Percentiles rank a stretch among this genome's conserved stretches.
phyloP scores from a whole-genome alignment of 768 basidiomycete genomes.

The Kwoniella newhampshirensis region DNA sequence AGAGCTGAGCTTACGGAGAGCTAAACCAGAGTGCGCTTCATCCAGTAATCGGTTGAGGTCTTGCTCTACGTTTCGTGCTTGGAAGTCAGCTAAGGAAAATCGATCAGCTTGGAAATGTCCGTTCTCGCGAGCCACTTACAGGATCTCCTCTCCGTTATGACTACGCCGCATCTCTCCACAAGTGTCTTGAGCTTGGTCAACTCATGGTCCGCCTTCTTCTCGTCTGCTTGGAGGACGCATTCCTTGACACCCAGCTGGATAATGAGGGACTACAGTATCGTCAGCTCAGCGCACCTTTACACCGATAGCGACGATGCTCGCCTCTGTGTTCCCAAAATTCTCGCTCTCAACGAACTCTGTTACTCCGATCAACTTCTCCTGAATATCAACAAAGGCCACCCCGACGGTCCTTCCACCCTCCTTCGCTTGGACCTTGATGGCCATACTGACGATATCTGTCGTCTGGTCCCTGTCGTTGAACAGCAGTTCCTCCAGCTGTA shows the following conservation, averaged over 20 bases:
- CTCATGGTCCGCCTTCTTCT: slow-evolving; percentile 65
- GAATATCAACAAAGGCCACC: slow-evolving; percentile 88
- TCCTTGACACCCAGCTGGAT: slow-evolving; percentile 99
- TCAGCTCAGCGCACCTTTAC: too few species aligned
- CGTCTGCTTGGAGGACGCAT: slow-evolving; percentile 66
- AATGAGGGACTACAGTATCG: slow-evolving; percentile 69
- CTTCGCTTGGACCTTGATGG: slow-evolving; percentile 67
- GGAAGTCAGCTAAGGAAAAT: slow-evolving; percentile 67
- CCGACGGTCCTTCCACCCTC: slow-evolving; percentile 71
- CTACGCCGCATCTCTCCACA: slow-evolving; percentile 84
- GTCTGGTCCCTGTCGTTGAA: slow-evolving; percentile 76
- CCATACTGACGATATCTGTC: slow-evolving; percentile 83
- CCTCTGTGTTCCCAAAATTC: slow-evolving; percentile 92
- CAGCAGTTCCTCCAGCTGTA: slow-evolving; percentile 73
- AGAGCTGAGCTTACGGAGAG: slow-evolving; percentile 60
- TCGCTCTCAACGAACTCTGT: slow-evolving; percentile 93
- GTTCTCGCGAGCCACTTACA: slow-evolving; percentile 56
- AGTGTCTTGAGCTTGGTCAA: slow-evolving; percentile 80
- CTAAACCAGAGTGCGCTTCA: slow-evolving; percentile 56
- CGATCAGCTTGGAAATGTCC: not conserved
- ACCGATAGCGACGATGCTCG: slow-evolving; percentile 45
- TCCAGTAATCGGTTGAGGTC: slow-evolving; percentile 72
- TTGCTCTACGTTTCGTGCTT: slow-evolving; percentile 71
- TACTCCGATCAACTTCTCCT: slow-evolving; percentile 77
- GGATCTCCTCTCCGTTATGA: slow-evolving; percentile 84